Evolutionary conservation across 345 rosid species (phyloP).

Genomic region (Citrus inodora): DNA sequence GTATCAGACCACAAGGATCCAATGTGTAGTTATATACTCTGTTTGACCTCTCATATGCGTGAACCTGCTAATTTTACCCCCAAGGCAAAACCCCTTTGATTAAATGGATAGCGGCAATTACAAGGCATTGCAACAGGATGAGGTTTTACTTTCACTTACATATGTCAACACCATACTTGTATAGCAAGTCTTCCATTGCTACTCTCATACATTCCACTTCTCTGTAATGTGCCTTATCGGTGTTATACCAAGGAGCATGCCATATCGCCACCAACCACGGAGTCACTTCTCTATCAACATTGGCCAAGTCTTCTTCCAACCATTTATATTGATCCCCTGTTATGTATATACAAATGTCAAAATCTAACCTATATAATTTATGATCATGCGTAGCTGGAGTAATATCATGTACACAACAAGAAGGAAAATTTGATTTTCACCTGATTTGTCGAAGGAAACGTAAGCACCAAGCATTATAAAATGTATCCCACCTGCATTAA

Average conservation of each 20-base stretch:
- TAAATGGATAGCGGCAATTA: background rate
- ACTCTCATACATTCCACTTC: slow-evolving; percentile 88
- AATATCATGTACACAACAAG: background rate
- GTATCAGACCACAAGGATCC: slow-evolving; percentile 80
- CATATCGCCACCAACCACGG: slow-evolving; percentile 88
- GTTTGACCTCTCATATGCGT: slow-evolving; percentile 94
- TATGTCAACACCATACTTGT: slow-evolving; percentile 59
- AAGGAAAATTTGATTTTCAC: slow-evolving; percentile 16
- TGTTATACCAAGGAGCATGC: slow-evolving; percentile 88
- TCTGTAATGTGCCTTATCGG: slow-evolving; percentile 72
- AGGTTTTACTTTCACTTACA: slow-evolving; percentile 28
- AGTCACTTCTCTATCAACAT: slow-evolving; percentile 58
- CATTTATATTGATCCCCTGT: slow-evolving; percentile 75
- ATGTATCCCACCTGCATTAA: slow-evolving; percentile 80
- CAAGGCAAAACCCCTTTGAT: background rate
- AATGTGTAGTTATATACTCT: slow-evolving; percentile 73
- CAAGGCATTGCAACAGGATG: background rate
- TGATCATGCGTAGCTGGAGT: background rate
- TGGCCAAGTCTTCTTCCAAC: slow-evolving; percentile 66
- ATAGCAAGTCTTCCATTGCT: slow-evolving; percentile 76
- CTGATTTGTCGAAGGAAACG: slow-evolving; percentile 44
- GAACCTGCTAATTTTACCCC: slow-evolving; percentile 44
- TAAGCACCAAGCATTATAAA: slow-evolving; percentile 70
- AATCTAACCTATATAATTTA: background rate
- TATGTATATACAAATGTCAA: background rate